Conservation (phyloP, 352 stramenopile genomes). For the Globisporangium ultimum region DNA sequence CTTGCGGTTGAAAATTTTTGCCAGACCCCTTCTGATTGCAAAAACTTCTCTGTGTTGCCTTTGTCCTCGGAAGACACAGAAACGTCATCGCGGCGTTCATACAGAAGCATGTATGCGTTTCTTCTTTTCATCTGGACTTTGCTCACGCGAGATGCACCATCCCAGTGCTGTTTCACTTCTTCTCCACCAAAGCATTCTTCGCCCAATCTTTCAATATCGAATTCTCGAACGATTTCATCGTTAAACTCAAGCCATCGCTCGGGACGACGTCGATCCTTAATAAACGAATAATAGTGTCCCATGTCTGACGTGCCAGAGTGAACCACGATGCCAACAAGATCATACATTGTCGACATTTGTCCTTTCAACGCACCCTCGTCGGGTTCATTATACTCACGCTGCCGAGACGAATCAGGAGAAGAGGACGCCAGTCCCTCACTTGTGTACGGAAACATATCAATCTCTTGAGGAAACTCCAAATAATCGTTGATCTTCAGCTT, state of each 20-base stretch:
- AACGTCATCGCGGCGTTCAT: conserved; percentile 32
- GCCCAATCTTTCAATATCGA: conserved; percentile 68
- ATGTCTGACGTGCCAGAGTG: conserved; percentile 91
- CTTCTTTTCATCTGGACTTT: conserved; percentile 57
- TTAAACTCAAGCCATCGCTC: conserved; percentile 92
- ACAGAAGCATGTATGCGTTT: conserved; percentile 81
- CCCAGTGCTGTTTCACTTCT: conserved; percentile 64
- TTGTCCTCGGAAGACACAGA: not conserved
- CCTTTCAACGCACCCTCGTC: not conserved
- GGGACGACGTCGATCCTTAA: conserved; percentile 62
- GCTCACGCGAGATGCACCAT: conserved; percentile 24
- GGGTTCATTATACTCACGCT: not conserved
- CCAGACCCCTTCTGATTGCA: not conserved
- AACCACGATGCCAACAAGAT: conserved; percentile 90
- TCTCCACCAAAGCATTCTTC: conserved; percentile 91
- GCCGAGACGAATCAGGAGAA: too few species aligned
- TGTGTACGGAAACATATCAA: conserved; percentile 91
- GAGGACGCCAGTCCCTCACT: conserved; percentile 40
- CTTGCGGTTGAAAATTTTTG: not conserved
- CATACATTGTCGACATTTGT: conserved; percentile 51
- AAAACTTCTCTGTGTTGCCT: not conserved
- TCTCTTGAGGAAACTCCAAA: conserved; percentile 76
- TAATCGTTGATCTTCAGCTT: conserved; percentile 88
- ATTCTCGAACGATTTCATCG: conserved; percentile 83
- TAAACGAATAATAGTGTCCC: conserved; percentile 95